Percentiles rank a stretch among this genome's conserved stretches.
Evolutionary conservation across 768 basidiomycete species (phyloP).

Genomic region (Lactarius trivialis): DNA sequence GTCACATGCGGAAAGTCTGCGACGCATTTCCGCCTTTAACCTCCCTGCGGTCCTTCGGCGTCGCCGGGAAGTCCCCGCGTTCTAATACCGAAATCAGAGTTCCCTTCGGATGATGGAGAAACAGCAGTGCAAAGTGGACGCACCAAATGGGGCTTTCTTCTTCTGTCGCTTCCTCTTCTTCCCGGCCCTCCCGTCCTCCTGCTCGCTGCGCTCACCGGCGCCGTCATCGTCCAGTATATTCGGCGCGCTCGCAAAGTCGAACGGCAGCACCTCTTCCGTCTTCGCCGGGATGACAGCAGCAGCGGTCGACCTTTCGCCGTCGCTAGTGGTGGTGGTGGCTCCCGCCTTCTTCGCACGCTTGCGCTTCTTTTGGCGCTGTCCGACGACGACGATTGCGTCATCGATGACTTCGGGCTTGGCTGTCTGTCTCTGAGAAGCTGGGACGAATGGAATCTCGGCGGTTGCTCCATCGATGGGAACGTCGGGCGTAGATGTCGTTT

Average conservation of each 20-base stretch:
- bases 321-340: constrained; percentile 24
- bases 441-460: constrained; percentile 74
- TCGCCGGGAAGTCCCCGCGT: constrained; percentile 29
- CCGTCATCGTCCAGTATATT: constrained; percentile 75
- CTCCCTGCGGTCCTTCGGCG: constrained; percentile 31
- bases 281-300: constrained; percentile 16
- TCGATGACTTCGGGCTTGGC: constrained; percentile 34
- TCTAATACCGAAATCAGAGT: no score
- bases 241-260: constrained; percentile 62
- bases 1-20: constrained; percentile 28
- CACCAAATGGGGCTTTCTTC: constrained; percentile 30
- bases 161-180: constrained; percentile 34
- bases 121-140: constrained; percentile 17
- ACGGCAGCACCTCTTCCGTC: constrained; percentile 36
- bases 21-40: constrained; percentile 30
- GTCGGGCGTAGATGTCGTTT: constrained; percentile 3
- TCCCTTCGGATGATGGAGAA: no score
- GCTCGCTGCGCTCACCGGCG: constrained; percentile 31
- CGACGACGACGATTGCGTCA: constrained; percentile 69
- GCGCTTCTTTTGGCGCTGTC: constrained; percentile 60
- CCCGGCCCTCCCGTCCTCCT: constrained; percentile 30
- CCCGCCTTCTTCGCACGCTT: constrained; percentile 42
- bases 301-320: constrained; percentile 13
- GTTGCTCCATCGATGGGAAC: constrained; percentile 34
- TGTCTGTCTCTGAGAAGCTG: constrained; percentile 48